Evolutionary conservation across 768 basidiomycete species (phyloP), one percentile per base, ranked within the genome.

Genomic region (Tremella fuciformis): DNA sequence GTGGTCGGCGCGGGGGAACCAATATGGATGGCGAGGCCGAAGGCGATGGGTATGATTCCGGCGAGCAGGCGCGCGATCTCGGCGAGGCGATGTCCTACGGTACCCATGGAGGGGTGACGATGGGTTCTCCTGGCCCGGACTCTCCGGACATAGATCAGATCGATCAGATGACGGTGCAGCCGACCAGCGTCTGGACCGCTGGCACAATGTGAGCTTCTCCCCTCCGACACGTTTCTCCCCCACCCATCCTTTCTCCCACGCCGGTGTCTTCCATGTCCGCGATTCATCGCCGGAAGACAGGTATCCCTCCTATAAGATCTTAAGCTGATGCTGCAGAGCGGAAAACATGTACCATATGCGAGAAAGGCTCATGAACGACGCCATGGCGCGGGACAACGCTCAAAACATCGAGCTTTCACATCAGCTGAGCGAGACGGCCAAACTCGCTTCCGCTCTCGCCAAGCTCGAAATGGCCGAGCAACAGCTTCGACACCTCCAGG

Each of bases 401-500:
- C 57, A 59, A 18, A 41, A 65, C n/a, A 53, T 51, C 26, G 50
- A 55, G 19, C 42, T 46, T 8, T 22, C n/a, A 8, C 42, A 22
- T 46, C 55, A 63, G 39, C 44, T 69, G 6, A 16, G 18, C 21
- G 62, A 64, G 22, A 59, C 69, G 13, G 50, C 66, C 9, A 29
- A 55, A 25, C 64, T 71, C 8, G 64, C 69, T 13, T 57, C 63
- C 15, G 62, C 72, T 4, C 50, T 65, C 13, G 55, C 69, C 26
- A 64, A 64, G 51, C 69, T 74, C 37, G 67, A 74, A 52, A 21
- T 29, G 4, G 64, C 69, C 4, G 67, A 74, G 42, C 58, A 59
- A 16, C 72, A 75, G 50, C 51, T 77, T 7, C 61, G 76, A 9
- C 55, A 60, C n/a, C 64, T 77, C 1, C 76, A 77, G 65, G 76